Conservation (phyloP, 1,139 yeast species). For the Yamadazyma atlantica region DNA sequence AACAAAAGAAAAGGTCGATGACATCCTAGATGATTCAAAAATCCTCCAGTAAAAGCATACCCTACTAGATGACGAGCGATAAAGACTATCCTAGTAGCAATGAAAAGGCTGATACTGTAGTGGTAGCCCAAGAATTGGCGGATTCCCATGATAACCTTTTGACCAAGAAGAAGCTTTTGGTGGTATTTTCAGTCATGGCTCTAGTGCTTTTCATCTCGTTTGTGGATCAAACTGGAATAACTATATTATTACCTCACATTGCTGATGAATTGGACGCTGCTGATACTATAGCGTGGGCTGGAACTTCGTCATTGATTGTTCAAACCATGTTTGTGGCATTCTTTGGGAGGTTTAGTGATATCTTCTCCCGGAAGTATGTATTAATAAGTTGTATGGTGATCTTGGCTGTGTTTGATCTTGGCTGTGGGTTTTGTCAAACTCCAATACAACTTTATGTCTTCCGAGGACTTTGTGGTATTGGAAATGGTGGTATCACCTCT, state of each 20-base stretch:
- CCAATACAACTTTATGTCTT: slow-evolving; percentile 41
- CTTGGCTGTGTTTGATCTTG: slow-evolving; percentile 36
- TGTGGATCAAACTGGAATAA: slow-evolving; percentile 41
- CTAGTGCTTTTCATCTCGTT: slow-evolving; percentile 32
- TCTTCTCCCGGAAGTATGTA: slow-evolving; percentile 41
- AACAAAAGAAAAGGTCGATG: too few relatives aligned
- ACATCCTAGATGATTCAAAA: too few relatives aligned
- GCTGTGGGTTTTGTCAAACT: slow-evolving; percentile 42
- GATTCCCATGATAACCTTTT: slow-evolving; percentile 30
- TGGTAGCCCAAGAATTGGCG: slow-evolving; percentile 3
- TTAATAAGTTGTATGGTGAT: slow-evolving; percentile 30
- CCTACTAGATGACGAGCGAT: too few relatives aligned
- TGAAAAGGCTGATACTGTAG: background rate
- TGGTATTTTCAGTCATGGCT: slow-evolving; percentile 27
- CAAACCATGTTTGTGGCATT: slow-evolving; percentile 43
- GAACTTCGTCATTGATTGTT: slow-evolving; percentile 44
- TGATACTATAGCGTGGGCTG: slow-evolving; percentile 47
- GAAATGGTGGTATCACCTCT: slow-evolving; percentile 45
- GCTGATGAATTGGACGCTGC: slow-evolving; percentile 38
- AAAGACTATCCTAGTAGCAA: background rate
- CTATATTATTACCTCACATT: slow-evolving; percentile 41
- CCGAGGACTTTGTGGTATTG: slow-evolving; percentile 44
- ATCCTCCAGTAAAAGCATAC: too few relatives aligned
- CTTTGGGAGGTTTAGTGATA: slow-evolving; percentile 41
- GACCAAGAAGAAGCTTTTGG: slow-evolving; percentile 23